Base-by-base conservation (phyloP, 805 yeast species). In the Teunomyces barrocoloradensis region DNA sequence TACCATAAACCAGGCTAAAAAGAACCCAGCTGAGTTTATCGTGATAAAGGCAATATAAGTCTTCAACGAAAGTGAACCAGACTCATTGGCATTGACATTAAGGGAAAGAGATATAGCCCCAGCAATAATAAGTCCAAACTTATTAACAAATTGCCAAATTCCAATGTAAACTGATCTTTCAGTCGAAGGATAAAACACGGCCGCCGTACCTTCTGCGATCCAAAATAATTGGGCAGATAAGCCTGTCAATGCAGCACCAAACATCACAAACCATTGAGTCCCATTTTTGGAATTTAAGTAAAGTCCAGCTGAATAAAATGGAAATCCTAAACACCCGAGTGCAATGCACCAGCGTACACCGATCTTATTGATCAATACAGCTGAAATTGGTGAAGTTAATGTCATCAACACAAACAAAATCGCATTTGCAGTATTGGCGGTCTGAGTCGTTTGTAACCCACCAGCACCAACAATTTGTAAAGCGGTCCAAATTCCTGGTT, bases 1-100 rank as follows among this genome's bases (percentile, higher is more conserved):
- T 20, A 37, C 40, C 40, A 37, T 37, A 23, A 37, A 37, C 40
- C 40, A 37, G 29, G 40, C 29, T 27, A 37, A 37, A 23, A 37
- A 37, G 40, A 37, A 37, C 3, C 40, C 40, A 1, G 29, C 40
- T n/a, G 40, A 12, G 17, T 37, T 37, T 4, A 37, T 37, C 3
- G 40, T 37, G 13, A 37, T 37, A 21, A 37, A 37, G 15, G 40
- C 40, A 21, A 37, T 37, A 17, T 37, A 37, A 2, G 40, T 37
- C 6, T 37, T 37, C 18, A 37, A 37, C 11, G 40, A 37, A 37
- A 37, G 40, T 1, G 40, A 37, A 7, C 40, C 40, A 9, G 40
- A 37, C 10, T 21, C 27, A 5, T 21, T 37, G 17, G 40, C 18
- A 13, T 37, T 23, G 11, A 37, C 40, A 13, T 37, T 37, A 7